Conservation (phyloP, 1,139 yeast genomes). For the Kazachstania sp. region DNA sequence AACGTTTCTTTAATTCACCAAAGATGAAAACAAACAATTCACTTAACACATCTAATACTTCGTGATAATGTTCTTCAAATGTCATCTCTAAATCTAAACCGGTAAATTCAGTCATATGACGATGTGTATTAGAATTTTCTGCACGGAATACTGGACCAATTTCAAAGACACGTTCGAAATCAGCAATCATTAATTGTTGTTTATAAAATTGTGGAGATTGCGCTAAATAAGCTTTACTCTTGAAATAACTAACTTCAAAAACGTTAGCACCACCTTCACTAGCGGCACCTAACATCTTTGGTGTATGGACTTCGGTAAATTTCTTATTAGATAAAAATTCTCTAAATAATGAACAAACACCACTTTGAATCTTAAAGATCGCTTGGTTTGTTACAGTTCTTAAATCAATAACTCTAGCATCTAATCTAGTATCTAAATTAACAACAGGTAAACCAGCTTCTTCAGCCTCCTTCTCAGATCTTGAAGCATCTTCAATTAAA, state of each 20-base stretch:
- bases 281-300: slow-evolving; percentile 89
- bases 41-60: slow-evolving; percentile 73
- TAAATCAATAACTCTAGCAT: slow-evolving; percentile 88
- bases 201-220: slow-evolving; percentile 98
- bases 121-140: slow-evolving; percentile 96
- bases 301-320: slow-evolving; percentile 90
- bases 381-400: slow-evolving; percentile 98
- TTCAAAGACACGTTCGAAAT: slow-evolving; percentile 92
- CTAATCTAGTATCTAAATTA: slow-evolving; percentile 91
- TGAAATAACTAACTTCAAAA: slow-evolving; percentile 86
- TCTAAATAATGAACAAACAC: slow-evolving; percentile 79
- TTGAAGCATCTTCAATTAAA: slow-evolving; percentile 88
- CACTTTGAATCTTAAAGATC: slow-evolving; percentile 87
- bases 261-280: slow-evolving; percentile 98
- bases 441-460: slow-evolving; percentile 87
- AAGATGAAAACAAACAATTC: slow-evolving; percentile 87
- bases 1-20: slow-evolving; percentile 71
- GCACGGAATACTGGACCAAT: slow-evolving; percentile 98
- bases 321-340: slow-evolving; percentile 65
- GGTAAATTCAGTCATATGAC: slow-evolving; percentile 97
- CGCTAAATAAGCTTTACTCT: slow-evolving; percentile 85
- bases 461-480: slow-evolving; percentile 93
- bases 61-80: slow-evolving; percentile 96
- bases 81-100: slow-evolving; percentile 98
- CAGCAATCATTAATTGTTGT: slow-evolving; percentile 96